Evolutionary conservation across 176 grass and related monocot genomes (phyloP).

Genomic region (Zoysia japonica): DNA sequence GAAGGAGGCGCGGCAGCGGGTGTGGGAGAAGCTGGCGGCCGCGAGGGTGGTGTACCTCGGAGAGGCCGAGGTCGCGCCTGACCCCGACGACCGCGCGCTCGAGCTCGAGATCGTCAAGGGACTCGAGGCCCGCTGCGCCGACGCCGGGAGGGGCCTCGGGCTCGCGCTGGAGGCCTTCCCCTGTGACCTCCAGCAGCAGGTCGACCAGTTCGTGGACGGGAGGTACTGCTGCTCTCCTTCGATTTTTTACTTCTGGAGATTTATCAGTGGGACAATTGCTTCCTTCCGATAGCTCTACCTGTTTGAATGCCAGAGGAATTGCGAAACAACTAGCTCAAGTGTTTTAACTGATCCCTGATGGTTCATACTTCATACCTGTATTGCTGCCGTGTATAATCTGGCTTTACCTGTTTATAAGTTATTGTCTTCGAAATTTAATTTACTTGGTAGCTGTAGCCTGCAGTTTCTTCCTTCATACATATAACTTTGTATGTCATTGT

Average conservation of each 20-base stretch:
- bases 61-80: conserved; percentile 78
- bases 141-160: conserved; percentile 51
- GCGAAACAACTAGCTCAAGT: background rate
- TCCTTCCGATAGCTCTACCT: background rate
- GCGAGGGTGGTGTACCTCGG: conserved; percentile 88
- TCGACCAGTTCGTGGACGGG: conserved; percentile 84
- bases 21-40: conserved; percentile 87
- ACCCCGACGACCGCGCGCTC: conserved; percentile 75
- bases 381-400: background rate
- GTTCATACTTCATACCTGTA: background rate
- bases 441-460: background rate
- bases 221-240: conserved; percentile 44
- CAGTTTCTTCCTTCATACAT: background rate
- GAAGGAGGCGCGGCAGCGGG: conserved; percentile 56
- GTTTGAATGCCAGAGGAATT: background rate
- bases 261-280: background rate
- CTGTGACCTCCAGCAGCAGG: conserved; percentile 72
- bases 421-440: background rate
- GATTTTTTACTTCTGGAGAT: background rate
- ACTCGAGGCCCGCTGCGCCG: conserved; percentile 51
- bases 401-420: background rate
- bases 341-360: background rate
- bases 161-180: conserved; percentile 88
- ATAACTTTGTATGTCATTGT: no score
- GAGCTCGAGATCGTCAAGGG: conserved; percentile 84